Evolutionary conservation across 2,329 filamentous ascomycete species (phyloP), one percentile per base, ranked within the genome.

Genomic region (Exserohilum rostratum): DNA sequence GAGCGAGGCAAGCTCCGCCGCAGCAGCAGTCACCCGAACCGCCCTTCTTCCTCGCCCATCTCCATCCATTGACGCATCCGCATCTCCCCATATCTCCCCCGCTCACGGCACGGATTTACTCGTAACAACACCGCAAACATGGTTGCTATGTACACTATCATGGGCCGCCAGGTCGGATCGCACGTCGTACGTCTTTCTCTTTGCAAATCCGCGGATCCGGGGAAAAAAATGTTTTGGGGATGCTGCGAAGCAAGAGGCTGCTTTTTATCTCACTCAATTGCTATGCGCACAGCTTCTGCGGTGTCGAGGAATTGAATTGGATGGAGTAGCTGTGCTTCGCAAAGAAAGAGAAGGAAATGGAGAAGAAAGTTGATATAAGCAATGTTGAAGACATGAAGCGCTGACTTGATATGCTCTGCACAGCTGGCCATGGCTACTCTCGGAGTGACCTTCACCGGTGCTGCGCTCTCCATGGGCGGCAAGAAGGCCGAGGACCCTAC

Each of bases 381-480:
- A 33, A 12, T 33, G 5, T 12, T 33, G 5, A 33, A n/a, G 13
- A 4, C 9, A 20, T 6, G 27, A 27, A 27, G 22, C 15, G 42
- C 42, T 45, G 42, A 45, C 42, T 33, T 33, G 15, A n/a, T 6
- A 2, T 11, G 12, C 15, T 9, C 7, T 5, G 6, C 13, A 20
- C 7, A 88, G 86, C 85, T 88, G 70, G 78, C 86, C 58, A 87
- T 88, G 71, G 82, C 79, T 56, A 83, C 82, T 52, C 74, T 76
- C 55, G 65, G 65, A 55, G 63, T 66, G 9, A 69, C 70, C 30
- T 66, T 71, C 57, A 60, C 54, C 55, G 67, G 66, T 55, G 78
- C 79, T 57, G 68, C 53, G 39, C 64, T 75, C 61, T 62, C 68
- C 20, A 63, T 71, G 51, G 54, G 70, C 61, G 71, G 71, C 61